Percentiles rank a stretch among this genome's conserved stretches.
Conservation (phyloP, 208 protist species). For the Phytomonas francai region DNA sequence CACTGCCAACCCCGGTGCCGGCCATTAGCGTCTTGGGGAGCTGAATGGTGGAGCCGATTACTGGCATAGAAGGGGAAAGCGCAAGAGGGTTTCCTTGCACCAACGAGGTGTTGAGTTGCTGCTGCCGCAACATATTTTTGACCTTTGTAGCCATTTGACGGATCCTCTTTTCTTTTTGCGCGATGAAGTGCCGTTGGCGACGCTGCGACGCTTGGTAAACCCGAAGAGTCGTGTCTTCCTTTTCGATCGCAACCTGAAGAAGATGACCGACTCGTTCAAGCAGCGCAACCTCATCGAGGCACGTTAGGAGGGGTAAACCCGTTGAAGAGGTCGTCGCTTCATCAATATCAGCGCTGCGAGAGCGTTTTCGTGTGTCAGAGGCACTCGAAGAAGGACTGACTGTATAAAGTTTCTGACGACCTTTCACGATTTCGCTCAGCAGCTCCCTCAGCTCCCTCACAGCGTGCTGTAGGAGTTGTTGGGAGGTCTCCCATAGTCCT, state of each 20-base stretch:
- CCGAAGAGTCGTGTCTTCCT: constrained; percentile 50
- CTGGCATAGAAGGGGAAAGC: background rate
- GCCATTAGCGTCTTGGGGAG: background rate
- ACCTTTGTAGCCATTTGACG: constrained; percentile 7
- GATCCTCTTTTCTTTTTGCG: constrained; percentile 7
- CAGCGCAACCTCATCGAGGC: background rate
- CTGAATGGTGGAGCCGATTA: constrained; percentile 7
- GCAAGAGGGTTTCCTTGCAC: background rate
- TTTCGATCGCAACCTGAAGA: constrained; percentile 40
- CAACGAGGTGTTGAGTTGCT: constrained; percentile 4
- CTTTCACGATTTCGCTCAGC: background rate
- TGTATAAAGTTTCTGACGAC: background rate
- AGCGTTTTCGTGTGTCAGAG: background rate
- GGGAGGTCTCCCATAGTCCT: background rate
- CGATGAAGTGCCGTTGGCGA: constrained; percentile 21
- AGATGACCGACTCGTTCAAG: constrained; percentile 18
- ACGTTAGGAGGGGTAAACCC: background rate
- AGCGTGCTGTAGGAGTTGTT: background rate
- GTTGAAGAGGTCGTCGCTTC: background rate
- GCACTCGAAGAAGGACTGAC: background rate
- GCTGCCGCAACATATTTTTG: constrained; percentile 17
- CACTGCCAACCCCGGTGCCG: background rate
- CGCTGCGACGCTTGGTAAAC: constrained; percentile 33
- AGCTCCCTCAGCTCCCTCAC: background rate
- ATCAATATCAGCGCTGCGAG: background rate